These are phyloP conservation scores for Globisporangium camurandrum DNA, from an alignment of 352 stramenopile species.

Conservation along the genomic window DNA sequence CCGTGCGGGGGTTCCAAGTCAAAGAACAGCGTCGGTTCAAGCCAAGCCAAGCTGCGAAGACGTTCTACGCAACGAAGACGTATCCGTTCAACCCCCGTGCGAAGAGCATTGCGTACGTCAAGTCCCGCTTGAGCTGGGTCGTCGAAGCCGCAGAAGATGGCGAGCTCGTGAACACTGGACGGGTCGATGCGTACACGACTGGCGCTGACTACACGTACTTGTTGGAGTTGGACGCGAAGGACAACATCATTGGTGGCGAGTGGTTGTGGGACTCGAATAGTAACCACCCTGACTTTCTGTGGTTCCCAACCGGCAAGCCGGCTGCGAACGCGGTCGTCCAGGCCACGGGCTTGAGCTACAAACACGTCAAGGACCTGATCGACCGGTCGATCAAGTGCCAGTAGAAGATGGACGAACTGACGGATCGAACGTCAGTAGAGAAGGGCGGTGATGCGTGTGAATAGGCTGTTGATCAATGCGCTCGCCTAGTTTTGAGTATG, in stretches of 20 bases:
- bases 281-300: conserved; percentile 15
- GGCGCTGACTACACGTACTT: conserved; percentile 11
- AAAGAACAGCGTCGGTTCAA: conserved; percentile 1
- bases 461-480: background rate
- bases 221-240: conserved; percentile 3
- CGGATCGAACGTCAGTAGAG: background rate
- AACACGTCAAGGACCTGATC: conserved; percentile 9
- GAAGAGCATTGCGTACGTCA: conserved; percentile 10
- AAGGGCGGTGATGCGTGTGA: background rate
- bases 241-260: conserved; percentile 12
- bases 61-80: conserved; percentile 3
- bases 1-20: conserved; percentile 12
- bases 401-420: background rate
- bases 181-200: conserved; percentile 1
- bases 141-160: conserved; percentile 7
- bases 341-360: conserved; percentile 11
- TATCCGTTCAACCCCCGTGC: conserved; percentile 16
- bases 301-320: conserved; percentile 6
- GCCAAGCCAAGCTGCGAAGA: background rate
- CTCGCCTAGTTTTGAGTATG: background rate
- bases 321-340: conserved; percentile 1
- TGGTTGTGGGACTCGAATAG: conserved; percentile 5
- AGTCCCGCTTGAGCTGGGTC: conserved; percentile 10
- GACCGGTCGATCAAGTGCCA: conserved; percentile 8
- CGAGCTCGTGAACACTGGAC: conserved; percentile 6